A percentile compares a stretch with the other conserved stretches of the same genome.
phyloP scores from a whole-genome alignment of 768 basidiomycete species.

The Sarcomyxa edulis region DNA sequence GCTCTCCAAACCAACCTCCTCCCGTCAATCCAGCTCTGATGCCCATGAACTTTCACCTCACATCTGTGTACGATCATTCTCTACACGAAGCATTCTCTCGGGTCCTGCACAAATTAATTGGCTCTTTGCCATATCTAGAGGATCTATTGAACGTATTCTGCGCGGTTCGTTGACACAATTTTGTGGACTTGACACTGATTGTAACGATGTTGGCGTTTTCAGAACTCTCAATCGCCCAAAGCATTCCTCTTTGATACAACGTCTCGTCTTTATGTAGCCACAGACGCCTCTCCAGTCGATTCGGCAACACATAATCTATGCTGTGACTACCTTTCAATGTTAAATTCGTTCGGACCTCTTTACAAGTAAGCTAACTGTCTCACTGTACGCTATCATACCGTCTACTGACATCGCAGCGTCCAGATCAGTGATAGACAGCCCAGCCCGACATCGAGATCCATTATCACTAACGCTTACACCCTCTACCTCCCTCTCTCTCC shows the following conservation, averaged over 20 bases:
- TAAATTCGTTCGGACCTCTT: constrained; percentile 79
- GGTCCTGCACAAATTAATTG: constrained; percentile 82
- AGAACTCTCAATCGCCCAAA: constrained; percentile 93
- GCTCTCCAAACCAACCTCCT: constrained; percentile 3
- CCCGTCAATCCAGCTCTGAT: constrained; percentile 54
- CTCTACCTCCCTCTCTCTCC: constrained; percentile 11
- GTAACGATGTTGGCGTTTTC: constrained; percentile 3
- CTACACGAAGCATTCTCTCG: constrained; percentile 90
- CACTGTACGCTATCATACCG: not conserved
- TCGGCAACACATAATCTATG: constrained; percentile 83
- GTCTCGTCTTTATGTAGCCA: constrained; percentile 87
- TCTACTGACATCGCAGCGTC: constrained; percentile 1
- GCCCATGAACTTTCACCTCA: constrained; percentile 83
- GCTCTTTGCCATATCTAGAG: constrained; percentile 81
- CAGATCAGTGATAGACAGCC: constrained; percentile 27
- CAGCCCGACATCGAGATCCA: constrained; percentile 18
- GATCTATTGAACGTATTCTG: constrained; percentile 84
- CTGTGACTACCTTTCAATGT: constrained; percentile 85
- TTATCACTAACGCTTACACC: too few relatives aligned
- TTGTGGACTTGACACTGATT: not conserved
- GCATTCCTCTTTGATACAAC: constrained; percentile 88
- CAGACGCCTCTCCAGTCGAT: constrained; percentile 90
- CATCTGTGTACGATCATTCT: constrained; percentile 90
- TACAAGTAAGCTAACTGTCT: constrained; percentile 56
- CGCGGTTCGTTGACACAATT: constrained; percentile 46